Evolutionary conservation across 495 filamentous ascomycete genomes (phyloP), one percentile per base, ranked within the genome.

Genomic region (Amorphotheca resinae): DNA sequence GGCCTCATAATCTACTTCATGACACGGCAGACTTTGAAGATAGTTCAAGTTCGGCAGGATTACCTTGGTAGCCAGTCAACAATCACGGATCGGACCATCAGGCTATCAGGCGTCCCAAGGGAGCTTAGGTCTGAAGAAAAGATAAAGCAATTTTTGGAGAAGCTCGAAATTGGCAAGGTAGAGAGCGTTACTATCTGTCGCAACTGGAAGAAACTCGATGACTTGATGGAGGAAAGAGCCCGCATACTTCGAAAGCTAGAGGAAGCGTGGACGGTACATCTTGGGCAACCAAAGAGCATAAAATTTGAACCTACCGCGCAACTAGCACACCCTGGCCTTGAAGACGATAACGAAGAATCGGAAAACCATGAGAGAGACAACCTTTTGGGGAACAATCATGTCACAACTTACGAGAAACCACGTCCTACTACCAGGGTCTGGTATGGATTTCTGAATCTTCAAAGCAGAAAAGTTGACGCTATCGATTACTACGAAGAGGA

Each of bases 11-110:
- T 95, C n/a, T 94, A 85, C 53, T 67, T 94, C 50, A 74, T 95
- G 51, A 65, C 88, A 21, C 72, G 70, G 12, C 79, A 93, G 60
- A 95, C 93, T 1, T 69, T 77, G 45, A 80, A 75, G 41, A 78
- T 99, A 20, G 89, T 96, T 44, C 71, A 77, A 33, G 70, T 86
- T 21, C 73, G 93, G 16, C 93, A 99, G 57, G 77, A 84, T 33
- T 96, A 95, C 56, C 74, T 99, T 16, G 91, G 89, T 1, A 84
- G 78, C 22, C 88, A 95, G 58, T 87, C 83, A 7, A 95, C 89
- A 16, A 76, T 94, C 28, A 96, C 93, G 1, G 88, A 95, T 61
- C 79, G 88, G 26, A 99, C 93, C 0, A 84, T 99, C 56, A 79
- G 84, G 3, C 63, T 99, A 8, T 89, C 91, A 1, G 88, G 87